Conservation (phyloP, 2,329 filamentous ascomycete genomes). For the Penicillium sp. region DNA sequence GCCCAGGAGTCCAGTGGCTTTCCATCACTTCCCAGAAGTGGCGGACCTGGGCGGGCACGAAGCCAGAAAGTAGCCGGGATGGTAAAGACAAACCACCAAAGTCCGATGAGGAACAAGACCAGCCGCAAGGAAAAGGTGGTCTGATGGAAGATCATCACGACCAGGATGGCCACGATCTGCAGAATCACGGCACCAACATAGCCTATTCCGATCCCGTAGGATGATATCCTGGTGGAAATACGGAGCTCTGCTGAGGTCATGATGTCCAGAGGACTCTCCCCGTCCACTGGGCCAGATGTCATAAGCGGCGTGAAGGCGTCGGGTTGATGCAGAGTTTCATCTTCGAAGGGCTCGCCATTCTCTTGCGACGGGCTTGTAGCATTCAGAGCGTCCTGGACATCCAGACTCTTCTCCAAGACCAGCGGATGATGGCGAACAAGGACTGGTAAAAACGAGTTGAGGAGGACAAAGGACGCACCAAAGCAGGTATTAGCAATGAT, state of each 20-base stretch:
- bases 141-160: conserved; percentile 72
- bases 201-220: conserved; percentile 89
- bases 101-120: conserved; percentile 81
- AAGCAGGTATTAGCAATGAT: conserved; percentile 93
- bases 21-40: conserved; percentile 52
- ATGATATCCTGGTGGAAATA: conserved; percentile 87
- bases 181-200: conserved; percentile 85
- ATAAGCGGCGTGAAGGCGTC: conserved; percentile 32
- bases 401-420: conserved; percentile 37
- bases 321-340: neutral
- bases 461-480: conserved; percentile 88
- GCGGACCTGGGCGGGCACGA: conserved; percentile 83
- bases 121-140: conserved; percentile 84
- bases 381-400: neutral
- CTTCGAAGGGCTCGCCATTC: conserved; percentile 5
- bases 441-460: conserved; percentile 93
- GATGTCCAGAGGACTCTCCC: conserved; percentile 4
- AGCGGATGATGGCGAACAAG: conserved; percentile 82
- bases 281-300: conserved; percentile 13
- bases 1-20: conserved; percentile 57
- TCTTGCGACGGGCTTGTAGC: neutral
- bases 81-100: conserved; percentile 93
- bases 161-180: conserved; percentile 76
- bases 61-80: conserved; percentile 87
- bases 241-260: conserved; percentile 65